A percentile compares a stretch with the other conserved stretches of the same genome.
Evolutionary conservation across 306 rosid species (phyloP).

Genomic region (Biancaea sappan): DNA sequence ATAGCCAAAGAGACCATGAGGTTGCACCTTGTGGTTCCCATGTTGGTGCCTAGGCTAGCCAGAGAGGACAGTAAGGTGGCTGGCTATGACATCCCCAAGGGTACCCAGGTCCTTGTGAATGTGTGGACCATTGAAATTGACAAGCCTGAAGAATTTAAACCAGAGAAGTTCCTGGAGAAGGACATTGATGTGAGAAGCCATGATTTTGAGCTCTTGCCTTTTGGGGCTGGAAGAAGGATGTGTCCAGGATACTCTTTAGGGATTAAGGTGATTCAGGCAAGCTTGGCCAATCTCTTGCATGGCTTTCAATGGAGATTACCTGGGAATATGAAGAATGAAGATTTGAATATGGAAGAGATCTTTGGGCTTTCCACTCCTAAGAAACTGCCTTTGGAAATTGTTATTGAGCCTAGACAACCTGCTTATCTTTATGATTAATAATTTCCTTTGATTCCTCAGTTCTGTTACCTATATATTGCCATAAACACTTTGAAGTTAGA

Average conservation of each 20-base stretch:
- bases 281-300: slow-evolving; percentile 57
- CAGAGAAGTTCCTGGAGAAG: slow-evolving; percentile 53
- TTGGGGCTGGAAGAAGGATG: slow-evolving; percentile 60
- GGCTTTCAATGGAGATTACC: slow-evolving; percentile 66
- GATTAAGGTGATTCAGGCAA: slow-evolving; percentile 51
- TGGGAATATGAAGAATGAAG: slow-evolving; percentile 44
- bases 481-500: too few relatives aligned
- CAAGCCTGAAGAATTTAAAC: slow-evolving; percentile 49
- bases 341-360: slow-evolving; percentile 54
- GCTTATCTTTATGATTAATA: slow-evolving; percentile 47
- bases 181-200: slow-evolving; percentile 50
- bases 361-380: slow-evolving; percentile 56
- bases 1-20: slow-evolving; percentile 61
- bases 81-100: slow-evolving; percentile 56
- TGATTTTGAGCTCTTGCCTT: slow-evolving; percentile 55
- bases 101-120: slow-evolving; percentile 46
- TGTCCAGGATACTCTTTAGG: slow-evolving; percentile 63
- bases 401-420: slow-evolving; percentile 53
- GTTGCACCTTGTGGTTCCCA: slow-evolving; percentile 60
- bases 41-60: slow-evolving; percentile 48
- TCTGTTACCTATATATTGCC: background rate
- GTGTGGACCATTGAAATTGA: slow-evolving; percentile 57
- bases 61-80: slow-evolving; percentile 39
- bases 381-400: slow-evolving; percentile 42
- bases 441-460: too few relatives aligned